Percentiles rank a stretch among this genome's conserved stretches.
These are phyloP conservation scores for Microstegium vimineum DNA, from an alignment of 176 grass and related monocot genomes.

Conservation along the genomic window DNA sequence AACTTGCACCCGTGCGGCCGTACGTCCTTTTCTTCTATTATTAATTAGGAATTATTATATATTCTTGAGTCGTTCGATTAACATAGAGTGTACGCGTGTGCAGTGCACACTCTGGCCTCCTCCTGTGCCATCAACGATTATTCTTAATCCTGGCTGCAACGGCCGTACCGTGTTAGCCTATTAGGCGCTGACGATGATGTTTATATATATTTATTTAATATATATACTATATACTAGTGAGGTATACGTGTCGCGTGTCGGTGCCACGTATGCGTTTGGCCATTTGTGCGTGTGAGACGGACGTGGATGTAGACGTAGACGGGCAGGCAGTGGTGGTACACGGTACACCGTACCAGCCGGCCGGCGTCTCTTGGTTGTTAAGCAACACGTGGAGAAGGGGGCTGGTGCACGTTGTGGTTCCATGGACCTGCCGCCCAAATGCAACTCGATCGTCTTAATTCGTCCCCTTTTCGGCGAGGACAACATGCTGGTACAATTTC, in stretches of 20 bases:
- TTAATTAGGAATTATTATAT: too few relatives aligned
- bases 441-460: neutral
- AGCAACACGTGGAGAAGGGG: neutral
- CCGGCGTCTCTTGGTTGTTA: neutral
- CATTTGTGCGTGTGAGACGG: neutral
- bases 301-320: neutral
- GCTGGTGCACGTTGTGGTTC: neutral
- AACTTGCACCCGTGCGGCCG: neutral
- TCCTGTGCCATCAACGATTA: neutral
- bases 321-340: neutral
- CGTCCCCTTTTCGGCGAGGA: neutral
- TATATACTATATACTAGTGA: too few relatives aligned
- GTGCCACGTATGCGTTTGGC: neutral
- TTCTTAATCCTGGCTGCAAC: neutral
- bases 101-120: neutral
- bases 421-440: neutral
- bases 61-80: too few relatives aligned
- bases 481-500: too few relatives aligned
- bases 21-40: neutral
- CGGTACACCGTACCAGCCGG: too few relatives aligned
- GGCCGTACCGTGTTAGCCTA: neutral
- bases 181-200: neutral
- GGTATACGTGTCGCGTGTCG: neutral
- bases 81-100: too few relatives aligned
- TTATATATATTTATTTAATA: too few relatives aligned